phyloP scores from a whole-genome alignment of 306 rosid genomes.

The Canavalia ensiformis region DNA sequence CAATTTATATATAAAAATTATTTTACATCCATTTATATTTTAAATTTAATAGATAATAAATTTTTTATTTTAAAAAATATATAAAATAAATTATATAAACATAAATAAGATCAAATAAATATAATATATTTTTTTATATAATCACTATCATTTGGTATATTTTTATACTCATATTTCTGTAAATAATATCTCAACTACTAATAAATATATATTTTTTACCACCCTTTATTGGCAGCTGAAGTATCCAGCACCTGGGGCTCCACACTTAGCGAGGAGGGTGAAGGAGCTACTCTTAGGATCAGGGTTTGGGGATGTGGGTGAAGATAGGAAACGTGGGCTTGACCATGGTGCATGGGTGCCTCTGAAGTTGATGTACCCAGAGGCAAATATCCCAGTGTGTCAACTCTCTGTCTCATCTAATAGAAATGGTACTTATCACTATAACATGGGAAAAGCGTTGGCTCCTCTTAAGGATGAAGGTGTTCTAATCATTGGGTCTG shows the following conservation, averaged over 20 bases:
- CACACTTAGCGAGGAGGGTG: constrained; percentile 64
- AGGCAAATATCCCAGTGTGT: constrained; percentile 76
- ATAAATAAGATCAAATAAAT: no score
- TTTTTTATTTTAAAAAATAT: no score
- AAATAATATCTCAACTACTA: not conserved
- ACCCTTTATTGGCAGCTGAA: constrained; percentile 55
- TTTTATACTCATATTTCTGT: no score
- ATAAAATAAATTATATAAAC: no score
- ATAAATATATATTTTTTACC: not conserved
- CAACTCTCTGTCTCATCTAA: constrained; percentile 74
- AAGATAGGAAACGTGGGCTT: constrained; percentile 68
- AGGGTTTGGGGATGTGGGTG: constrained; percentile 58
- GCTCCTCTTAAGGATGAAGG: constrained; percentile 75
- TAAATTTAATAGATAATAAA: no score
- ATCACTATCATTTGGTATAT: no score
- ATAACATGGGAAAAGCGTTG: constrained; percentile 71
- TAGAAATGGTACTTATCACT: constrained; percentile 60
- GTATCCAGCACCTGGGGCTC: constrained; percentile 81
- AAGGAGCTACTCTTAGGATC: constrained; percentile 58
- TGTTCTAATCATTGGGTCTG: constrained; percentile 73
- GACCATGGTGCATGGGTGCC: constrained; percentile 92
- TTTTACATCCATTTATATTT: no score
- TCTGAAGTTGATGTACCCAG: constrained; percentile 78
- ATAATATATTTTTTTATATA: no score
- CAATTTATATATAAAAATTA: no score